These are phyloP conservation scores for Aspergillus glaucus DNA, from an alignment of 2,329 filamentous ascomycete genomes.

Conservation along the genomic window DNA sequence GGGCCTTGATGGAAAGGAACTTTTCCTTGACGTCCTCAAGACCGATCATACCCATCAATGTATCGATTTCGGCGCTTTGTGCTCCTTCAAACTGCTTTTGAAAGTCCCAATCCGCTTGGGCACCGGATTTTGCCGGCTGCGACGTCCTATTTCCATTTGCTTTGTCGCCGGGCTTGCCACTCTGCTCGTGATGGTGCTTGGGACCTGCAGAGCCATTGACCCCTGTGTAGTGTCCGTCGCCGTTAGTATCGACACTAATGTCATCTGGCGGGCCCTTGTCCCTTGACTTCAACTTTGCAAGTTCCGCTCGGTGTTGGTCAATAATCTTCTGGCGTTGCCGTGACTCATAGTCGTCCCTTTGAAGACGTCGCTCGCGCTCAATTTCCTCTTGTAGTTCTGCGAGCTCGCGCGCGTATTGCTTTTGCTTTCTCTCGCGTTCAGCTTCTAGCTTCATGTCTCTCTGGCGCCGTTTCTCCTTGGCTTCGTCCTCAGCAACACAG, in stretches of 20 bases:
- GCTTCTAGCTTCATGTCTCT: slow-evolving; percentile 46
- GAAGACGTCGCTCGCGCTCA: slow-evolving; percentile 11
- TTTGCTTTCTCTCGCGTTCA: slow-evolving; percentile 20
- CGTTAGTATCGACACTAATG: not conserved
- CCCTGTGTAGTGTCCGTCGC: no score
- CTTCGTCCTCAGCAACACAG: slow-evolving; percentile 47
- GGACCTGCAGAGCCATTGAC: no score
- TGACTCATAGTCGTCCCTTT: slow-evolving; percentile 13
- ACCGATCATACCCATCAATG: slow-evolving; percentile 64
- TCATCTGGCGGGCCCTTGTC: not conserved
- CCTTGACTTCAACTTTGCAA: slow-evolving; percentile 9
- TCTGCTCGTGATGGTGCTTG: not conserved
- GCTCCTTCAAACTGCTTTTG: slow-evolving; percentile 52
- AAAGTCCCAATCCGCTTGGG: slow-evolving; percentile 54
- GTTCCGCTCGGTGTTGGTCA: slow-evolving; percentile 12
- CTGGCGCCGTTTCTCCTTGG: slow-evolving; percentile 41
- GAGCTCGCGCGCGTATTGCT: slow-evolving; percentile 15
- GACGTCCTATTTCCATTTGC: not conserved
- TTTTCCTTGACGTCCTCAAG: slow-evolving; percentile 62
- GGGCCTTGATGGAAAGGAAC: slow-evolving; percentile 58
- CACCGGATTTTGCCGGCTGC: slow-evolving; percentile 14
- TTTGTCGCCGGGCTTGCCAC: not conserved
- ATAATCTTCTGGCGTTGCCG: slow-evolving; percentile 15
- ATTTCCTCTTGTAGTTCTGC: slow-evolving; percentile 20
- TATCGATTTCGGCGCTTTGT: slow-evolving; percentile 51